Evolutionary conservation across 2,329 filamentous ascomycete genomes (phyloP), one percentile per base, ranked within the genome.

Genomic region (Pseudogymnoascus sp.): DNA sequence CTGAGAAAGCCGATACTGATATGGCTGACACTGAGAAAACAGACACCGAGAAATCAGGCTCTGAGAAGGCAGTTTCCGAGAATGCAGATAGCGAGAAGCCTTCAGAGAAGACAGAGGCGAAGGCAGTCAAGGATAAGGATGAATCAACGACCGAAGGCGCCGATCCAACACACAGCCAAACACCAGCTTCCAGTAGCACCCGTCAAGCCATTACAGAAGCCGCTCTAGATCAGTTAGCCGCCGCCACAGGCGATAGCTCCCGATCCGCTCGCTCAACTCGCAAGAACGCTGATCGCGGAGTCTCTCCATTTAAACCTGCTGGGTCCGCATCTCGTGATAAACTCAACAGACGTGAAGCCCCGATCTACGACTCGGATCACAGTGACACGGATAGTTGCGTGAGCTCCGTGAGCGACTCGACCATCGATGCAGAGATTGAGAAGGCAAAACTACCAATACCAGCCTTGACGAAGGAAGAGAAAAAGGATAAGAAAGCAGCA

Each of bases 81-180:
- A 69, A 74, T 61, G 71, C 47, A 57, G 47, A 54, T 16, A 7
- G 8, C 11, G 47, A 31, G 21, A 66, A 31, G n/a, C 47, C n/a
- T 31, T 57, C 26, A 8, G 69, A 68, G 21, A 71, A 71, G 14
- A 71, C 70, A 11, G 75, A 75, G 59, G 64, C 69, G 40, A 66
- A 34, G 10, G n/a, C 60, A 11, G 16, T 54, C 10, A 68, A 68
- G 61, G 63, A 61, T 6, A 62, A 67, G 45, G 70, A 72, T 7
- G 68, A 72, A 26, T 42, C 69, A 73, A 54, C 10, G 29, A 11
- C 29, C 7, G 29, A 34, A 57, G 29, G 10, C 5, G 29, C 29
- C 11, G 51, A 18, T 57, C 16, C 47, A 31, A 11, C 14, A 31
- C 47, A 54, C 14, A 54, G 47, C 26, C 47, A 54, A 29, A 31